Evolutionary conservation across 192 early-diverging fungal genomes (phyloP), one percentile per base, ranked within the genome.

Genomic region (Dimargaris verticillata): DNA sequence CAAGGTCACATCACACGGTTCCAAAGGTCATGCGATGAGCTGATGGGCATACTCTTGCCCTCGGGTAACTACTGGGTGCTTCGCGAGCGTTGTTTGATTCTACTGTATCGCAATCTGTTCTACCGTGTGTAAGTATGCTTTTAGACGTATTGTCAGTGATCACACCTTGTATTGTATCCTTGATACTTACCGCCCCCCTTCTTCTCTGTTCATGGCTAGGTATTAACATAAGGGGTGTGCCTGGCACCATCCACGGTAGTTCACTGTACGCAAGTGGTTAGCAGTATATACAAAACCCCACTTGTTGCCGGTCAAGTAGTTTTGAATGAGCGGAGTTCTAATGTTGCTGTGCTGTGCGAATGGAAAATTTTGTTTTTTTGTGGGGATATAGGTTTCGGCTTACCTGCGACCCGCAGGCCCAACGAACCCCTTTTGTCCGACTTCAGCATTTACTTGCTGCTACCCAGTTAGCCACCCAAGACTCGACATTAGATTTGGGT

Each of bases 51-150:
- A 5, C 42, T 58, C 29, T 28, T 58, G 17, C 55, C 55, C 29
- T 43, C 55, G 13, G 55, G 33, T 29, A 58, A 15, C 29, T 38
- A 58, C 29, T 44, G 15, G 13, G 2, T 58, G 5, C 29, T 58
- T 15, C 55, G 55, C 0, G 55, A 58, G 38, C 55, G 55, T 3
- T 58, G 55, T 29, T 5, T 43, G 3, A 44, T 58, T 2, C 4
- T 42, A 9, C 18, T 58, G 12, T 58, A 58, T n/a, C 55, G 55
- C 17, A 58, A 58, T 15, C 55, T 58, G 9, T 41, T 58, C 38
- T 29, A 22, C 17, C 18, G 15, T 4, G 55, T 58, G 55, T 58
- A 58, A 58, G 55, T 58, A 4, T 53, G 13, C 4, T n/a, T 28
- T 38, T 38, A 7, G 33, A 7, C 33, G 33, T 5, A 2, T 5